phyloP scores from a whole-genome alignment of 192 early-diverging fungal genomes.

The Coemansia sp. region DNA sequence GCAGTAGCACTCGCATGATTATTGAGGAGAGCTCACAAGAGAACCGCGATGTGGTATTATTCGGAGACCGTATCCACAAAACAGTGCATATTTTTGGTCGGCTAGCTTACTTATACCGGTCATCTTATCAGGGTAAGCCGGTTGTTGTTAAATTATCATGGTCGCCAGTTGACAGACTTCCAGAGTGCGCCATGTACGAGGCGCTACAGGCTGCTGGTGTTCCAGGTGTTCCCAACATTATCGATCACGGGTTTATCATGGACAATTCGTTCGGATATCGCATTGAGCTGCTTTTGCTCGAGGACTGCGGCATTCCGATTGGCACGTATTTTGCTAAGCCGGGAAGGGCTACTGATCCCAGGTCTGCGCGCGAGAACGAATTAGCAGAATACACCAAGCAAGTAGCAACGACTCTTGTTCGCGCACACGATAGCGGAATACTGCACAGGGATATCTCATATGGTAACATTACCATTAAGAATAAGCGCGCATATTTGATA shows the following conservation, averaged over 20 bases:
- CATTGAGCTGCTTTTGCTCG: slow-evolving; percentile 10
- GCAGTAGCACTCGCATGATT: no score
- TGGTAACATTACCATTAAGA: slow-evolving; percentile 12
- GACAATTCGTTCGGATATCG: slow-evolving; percentile 11
- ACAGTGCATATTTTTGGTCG: not conserved
- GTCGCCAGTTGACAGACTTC: slow-evolving; percentile 1
- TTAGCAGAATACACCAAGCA: not conserved
- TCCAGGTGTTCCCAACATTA: not conserved
- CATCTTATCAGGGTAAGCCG: not conserved
- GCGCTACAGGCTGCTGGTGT: not conserved
- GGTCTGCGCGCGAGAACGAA: not conserved
- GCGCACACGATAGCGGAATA: not conserved
- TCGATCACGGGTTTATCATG: not conserved
- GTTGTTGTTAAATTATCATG: slow-evolving; percentile 11
- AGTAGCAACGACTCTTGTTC: not conserved
- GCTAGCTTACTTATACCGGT: not conserved
- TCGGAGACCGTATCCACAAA: not conserved
- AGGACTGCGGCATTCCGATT: slow-evolving; percentile 11
- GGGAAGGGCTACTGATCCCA: no score
- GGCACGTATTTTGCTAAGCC: not conserved
- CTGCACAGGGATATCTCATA: slow-evolving; percentile 7
- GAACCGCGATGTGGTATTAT: no score
- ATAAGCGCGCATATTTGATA: slow-evolving; percentile 2
- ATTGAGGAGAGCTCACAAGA: no score
- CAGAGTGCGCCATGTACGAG: slow-evolving; percentile 18